Conservation (phyloP, 768 basidiomycete species). For the Lactifluus rugatus region DNA sequence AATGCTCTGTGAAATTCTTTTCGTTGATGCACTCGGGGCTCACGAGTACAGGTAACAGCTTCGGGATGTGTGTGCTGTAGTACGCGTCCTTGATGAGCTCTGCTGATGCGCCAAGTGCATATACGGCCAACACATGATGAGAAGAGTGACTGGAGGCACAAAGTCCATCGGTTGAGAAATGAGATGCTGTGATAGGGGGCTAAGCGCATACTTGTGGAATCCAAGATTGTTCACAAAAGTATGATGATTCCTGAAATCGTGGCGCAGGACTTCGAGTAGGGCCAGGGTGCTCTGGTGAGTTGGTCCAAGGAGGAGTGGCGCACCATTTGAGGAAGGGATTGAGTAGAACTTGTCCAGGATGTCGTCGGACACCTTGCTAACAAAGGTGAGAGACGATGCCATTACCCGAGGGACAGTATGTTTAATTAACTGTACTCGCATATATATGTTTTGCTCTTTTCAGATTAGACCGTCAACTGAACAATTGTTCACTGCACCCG, state of each 20-base stretch:
- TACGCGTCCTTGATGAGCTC: slow-evolving; percentile 35
- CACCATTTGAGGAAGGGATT: background rate
- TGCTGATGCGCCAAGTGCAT: slow-evolving; percentile 45
- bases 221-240: background rate
- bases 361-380: background rate
- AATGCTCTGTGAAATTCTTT: slow-evolving; percentile 42
- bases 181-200: background rate
- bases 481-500: no score
- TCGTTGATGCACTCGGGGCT: slow-evolving; percentile 38
- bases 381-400: background rate
- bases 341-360: background rate
- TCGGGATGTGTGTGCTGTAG: slow-evolving; percentile 33
- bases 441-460: no score
- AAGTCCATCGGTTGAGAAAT: background rate
- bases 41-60: slow-evolving; percentile 24
- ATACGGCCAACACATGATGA: slow-evolving; percentile 50
- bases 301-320: background rate
- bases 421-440: no score
- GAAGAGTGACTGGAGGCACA: slow-evolving; percentile 38
- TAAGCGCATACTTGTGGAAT: background rate
- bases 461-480: no score
- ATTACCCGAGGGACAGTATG: background rate
- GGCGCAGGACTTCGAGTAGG: background rate
- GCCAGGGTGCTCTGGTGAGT: slow-evolving; percentile 1
- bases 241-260: background rate